Base-by-base conservation (phyloP, 257 asterid genomes). In the Solanum pinnatisectum region DNA sequence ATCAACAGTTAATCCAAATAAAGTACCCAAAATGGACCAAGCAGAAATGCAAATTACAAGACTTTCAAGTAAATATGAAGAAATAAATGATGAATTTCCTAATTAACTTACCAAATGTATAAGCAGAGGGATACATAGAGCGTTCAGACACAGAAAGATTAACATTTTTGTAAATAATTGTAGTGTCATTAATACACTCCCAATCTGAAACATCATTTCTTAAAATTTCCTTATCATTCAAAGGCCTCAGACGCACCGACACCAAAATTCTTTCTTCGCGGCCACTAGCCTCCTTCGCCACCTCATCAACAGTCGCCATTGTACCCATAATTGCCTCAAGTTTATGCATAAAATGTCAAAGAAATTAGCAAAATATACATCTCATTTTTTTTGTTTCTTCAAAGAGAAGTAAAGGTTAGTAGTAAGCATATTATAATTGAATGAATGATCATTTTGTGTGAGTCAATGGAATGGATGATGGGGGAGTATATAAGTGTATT, bases 201-300 rank as follows among this genome's bases (percentile, higher is more conserved):
- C 99, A 97, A 90, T 97, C 99, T 30, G 98, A 92, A 87, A 90
- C 96, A 90, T 96, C 99, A 88, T 92, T 94, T 91, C 94, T 94
- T 87, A 84, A 71, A 83, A 94, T 91, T 86, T 97, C 99, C 90
- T 93, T 95, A 71, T 89, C 89, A 92, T 94, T 95, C 96, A 95
- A 90, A 15, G 99, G 99, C 93, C 99, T 92, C 33, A 97, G 67
- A 90, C 99, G 88, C 91, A 97, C 99, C 90, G 99, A 97, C 92
- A 97, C 99, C 33, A 91, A 91, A 89, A 97, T 96, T 91, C 94
- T 94, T 93, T 97, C 99, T 84, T 91, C 98, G 39, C 76, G 70
- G 20, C 92, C 92, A n/a, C 93, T 90, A 37, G 81, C 52, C 70
- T 70, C 73, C 76, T 42, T 73, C 8, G 25, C 71, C 14, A 76